A percentile compares a stretch with the other conserved stretches of the same genome.
Evolutionary conservation across 805 yeast genomes (phyloP).

Genomic region (Ogataea wickerhamii): DNA sequence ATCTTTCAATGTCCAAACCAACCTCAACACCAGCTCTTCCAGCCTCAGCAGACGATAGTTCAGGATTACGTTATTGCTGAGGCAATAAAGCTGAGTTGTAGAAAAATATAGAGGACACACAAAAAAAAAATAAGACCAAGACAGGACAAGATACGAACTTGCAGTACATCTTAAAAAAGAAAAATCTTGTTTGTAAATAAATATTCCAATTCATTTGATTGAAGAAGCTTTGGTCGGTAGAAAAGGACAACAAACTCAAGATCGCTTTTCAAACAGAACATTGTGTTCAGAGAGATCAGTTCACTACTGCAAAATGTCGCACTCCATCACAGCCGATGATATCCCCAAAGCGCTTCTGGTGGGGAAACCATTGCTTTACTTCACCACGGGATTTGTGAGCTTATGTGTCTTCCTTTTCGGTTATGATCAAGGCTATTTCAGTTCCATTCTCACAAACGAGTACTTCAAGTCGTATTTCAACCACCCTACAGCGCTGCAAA

Average conservation of each 20-base stretch:
- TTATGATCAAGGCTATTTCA: slow-evolving; percentile 87
- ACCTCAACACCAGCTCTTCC: slow-evolving; percentile 6
- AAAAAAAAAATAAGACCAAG: too few relatives aligned
- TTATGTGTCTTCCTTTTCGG: slow-evolving; percentile 67
- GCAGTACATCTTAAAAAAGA: too few relatives aligned
- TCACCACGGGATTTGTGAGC: slow-evolving; percentile 60
- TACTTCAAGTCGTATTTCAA: slow-evolving; percentile 67
- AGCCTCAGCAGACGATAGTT: too few relatives aligned
- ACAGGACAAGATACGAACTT: too few relatives aligned
- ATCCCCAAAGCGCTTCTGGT: slow-evolving; percentile 28
- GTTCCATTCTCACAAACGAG: slow-evolving; percentile 75
- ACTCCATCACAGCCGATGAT: slow-evolving; percentile 22
- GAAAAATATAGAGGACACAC: too few relatives aligned
- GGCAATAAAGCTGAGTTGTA: too few relatives aligned
- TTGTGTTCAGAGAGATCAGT: neutral
- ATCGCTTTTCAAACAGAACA: too few relatives aligned
- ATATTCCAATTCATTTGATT: too few relatives aligned
- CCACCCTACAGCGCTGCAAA: slow-evolving; percentile 66
- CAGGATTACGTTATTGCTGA: too few relatives aligned
- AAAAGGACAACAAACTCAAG: too few relatives aligned
- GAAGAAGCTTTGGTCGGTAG: too few relatives aligned
- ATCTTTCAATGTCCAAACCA: slow-evolving; percentile 68
- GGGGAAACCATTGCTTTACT: slow-evolving; percentile 32
- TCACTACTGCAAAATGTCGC: slow-evolving; percentile 9
- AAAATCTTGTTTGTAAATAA: too few relatives aligned